These are phyloP conservation scores for Ascochyta lentis DNA, from an alignment of 2,329 filamentous ascomycete genomes.

Conservation along the genomic window DNA sequence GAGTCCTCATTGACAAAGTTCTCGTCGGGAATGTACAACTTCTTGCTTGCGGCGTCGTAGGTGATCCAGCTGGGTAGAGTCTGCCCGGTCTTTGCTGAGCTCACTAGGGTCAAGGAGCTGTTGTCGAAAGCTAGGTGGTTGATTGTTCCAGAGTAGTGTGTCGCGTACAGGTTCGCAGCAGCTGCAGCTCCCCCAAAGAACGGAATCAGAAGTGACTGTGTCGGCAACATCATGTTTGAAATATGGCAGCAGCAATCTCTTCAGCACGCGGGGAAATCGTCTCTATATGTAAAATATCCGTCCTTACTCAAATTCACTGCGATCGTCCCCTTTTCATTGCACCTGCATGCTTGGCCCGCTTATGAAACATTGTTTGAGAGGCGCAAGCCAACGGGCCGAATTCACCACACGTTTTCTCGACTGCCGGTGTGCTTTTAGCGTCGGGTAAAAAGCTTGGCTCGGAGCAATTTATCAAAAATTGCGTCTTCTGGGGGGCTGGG, in stretches of 20 bases:
- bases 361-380: slow-evolving; percentile 14
- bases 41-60: slow-evolving; percentile 36
- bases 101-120: slow-evolving; percentile 31
- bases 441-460: neutral
- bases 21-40: slow-evolving; percentile 41
- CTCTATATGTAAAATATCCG: slow-evolving; percentile 2
- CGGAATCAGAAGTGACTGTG: slow-evolving; percentile 30
- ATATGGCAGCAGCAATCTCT: neutral
- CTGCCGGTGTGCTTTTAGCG: slow-evolving; percentile 10
- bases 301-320: slow-evolving; percentile 8
- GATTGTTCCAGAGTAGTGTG: slow-evolving; percentile 42
- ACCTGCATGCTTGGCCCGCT: slow-evolving; percentile 12
- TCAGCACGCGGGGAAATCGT: neutral
- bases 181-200: slow-evolving; percentile 34
- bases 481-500: slow-evolving; percentile 10
- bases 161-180: slow-evolving; percentile 39
- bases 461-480: slow-evolving; percentile 4
- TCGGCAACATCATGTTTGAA: slow-evolving; percentile 29
- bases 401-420: slow-evolving; percentile 6
- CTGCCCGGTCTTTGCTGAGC: slow-evolving; percentile 32
- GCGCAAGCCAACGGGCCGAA: slow-evolving; percentile 13
- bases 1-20: slow-evolving; percentile 22
- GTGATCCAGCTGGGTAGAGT: slow-evolving; percentile 42
- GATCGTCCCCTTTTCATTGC: slow-evolving; percentile 7
- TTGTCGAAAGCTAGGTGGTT: slow-evolving; percentile 38